Conservation (phyloP, 306 rosid genomes). For the Trifolium dubium region DNA sequence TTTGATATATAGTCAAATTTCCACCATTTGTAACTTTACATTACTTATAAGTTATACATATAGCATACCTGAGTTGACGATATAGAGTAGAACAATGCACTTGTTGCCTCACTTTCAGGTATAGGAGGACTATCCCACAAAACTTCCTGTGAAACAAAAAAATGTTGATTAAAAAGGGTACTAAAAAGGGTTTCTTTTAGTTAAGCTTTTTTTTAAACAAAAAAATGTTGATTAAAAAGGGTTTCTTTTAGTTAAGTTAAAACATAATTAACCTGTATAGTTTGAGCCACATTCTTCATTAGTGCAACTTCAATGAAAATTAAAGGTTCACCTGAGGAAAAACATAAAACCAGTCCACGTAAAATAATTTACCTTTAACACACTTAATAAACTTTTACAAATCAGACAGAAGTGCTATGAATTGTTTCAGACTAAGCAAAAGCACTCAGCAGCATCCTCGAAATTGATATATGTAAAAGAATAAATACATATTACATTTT, state of each 20-base stretch:
- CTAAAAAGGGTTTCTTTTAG: constrained; percentile 19
- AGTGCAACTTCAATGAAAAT: constrained; percentile 96
- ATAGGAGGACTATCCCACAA: constrained; percentile 93
- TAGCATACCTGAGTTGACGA: constrained; percentile 89
- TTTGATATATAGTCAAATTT: constrained; percentile 19
- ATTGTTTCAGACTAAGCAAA: constrained; percentile 26
- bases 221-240: constrained; percentile 20
- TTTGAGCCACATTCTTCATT: constrained; percentile 73
- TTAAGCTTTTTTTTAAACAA: constrained; percentile 30
- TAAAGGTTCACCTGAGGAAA: constrained; percentile 73
- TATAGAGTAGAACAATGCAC: constrained; percentile 95
- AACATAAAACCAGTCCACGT: constrained; percentile 13
- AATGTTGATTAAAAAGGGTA: too few relatives aligned
- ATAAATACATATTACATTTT: constrained; percentile 23
- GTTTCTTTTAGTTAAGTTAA: constrained; percentile 15
- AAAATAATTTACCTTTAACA: constrained; percentile 33
- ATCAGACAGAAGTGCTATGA: constrained; percentile 30
- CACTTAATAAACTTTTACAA: constrained; percentile 11
- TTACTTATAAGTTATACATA: not conserved
- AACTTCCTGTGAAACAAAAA: constrained; percentile 67
- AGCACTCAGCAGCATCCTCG: constrained; percentile 29
- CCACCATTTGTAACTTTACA: constrained; percentile 28
- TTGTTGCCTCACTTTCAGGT: constrained; percentile 78
- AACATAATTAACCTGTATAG: constrained; percentile 67
- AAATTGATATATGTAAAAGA: constrained; percentile 5